phyloP scores from a whole-genome alignment of 139 green algal species.

The Micractinium conductrix region DNA sequence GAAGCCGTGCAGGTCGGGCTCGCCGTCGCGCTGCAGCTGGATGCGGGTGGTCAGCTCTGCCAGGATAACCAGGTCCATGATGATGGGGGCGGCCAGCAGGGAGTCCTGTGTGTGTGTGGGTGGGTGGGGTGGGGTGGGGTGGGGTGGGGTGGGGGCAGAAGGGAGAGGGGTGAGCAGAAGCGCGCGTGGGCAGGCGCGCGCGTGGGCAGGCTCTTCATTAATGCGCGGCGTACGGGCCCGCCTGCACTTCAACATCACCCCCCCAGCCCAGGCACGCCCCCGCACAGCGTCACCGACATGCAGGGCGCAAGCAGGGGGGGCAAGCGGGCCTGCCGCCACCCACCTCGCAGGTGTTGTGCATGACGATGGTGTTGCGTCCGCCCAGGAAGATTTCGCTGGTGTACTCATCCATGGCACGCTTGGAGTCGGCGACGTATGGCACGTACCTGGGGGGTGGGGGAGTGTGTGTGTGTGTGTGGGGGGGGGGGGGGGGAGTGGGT shows the following conservation, averaged over 20 bases:
- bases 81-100: conserved; percentile 97
- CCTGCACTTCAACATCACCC: too few species aligned
- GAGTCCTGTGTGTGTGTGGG: conserved; percentile 82
- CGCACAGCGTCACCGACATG: too few species aligned
- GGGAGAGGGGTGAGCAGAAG: neutral
- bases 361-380: conserved; percentile 96
- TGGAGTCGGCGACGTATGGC: conserved; percentile 97
- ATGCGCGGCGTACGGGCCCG: too few species aligned
- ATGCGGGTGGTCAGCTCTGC: conserved; percentile 95
- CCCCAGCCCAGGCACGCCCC: too few species aligned
- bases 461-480: too few species aligned
- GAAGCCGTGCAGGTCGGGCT: conserved; percentile 80
- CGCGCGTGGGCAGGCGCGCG: neutral
- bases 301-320: too few species aligned
- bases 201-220: too few species aligned
- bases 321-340: neutral
- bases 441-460: too few species aligned
- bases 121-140: neutral
- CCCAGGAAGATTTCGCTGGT: conserved; percentile 96
- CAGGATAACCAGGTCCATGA: conserved; percentile 98
- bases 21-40: conserved; percentile 81
- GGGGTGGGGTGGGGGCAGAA: neutral
- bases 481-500: too few species aligned
- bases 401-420: conserved; percentile 99
- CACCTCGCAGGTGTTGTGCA: conserved; percentile 99